phyloP scores from a whole-genome alignment of 169 alveolate species.

The Plasmodium relictum region DNA sequence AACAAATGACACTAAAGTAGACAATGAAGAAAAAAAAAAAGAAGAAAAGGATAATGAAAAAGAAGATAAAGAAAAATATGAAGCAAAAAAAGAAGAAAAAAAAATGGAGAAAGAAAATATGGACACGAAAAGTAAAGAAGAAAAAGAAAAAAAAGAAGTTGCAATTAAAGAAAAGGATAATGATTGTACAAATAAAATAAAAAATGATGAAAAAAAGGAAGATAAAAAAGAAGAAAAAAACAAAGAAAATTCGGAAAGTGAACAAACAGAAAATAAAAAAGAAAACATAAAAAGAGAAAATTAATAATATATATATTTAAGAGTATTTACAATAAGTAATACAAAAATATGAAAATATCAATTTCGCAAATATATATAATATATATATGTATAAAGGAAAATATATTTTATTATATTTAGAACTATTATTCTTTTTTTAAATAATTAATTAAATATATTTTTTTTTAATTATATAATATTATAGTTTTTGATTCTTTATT shows the following conservation, averaged over 20 bases:
- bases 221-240: neutral
- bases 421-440: no score
- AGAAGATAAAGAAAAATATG: constrained; percentile 78
- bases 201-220: neutral
- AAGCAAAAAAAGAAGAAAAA: constrained; percentile 78
- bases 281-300: constrained; percentile 6
- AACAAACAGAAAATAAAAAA: neutral
- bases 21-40: constrained; percentile 43
- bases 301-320: neutral
- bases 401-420: no score
- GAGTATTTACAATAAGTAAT: no score
- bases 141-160: constrained; percentile 43
- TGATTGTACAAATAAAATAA: constrained; percentile 2
- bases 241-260: neutral
- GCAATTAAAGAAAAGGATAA: constrained; percentile 27
- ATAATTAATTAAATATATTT: no score
- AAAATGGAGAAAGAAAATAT: constrained; percentile 44
- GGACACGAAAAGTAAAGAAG: constrained; percentile 42
- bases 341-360: no score
- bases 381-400: constrained; percentile 1
- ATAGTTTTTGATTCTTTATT: no score
- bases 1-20: constrained; percentile 34
- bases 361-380: neutral
- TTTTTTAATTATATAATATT: no score
- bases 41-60: constrained; percentile 43